phyloP scores from a whole-genome alignment of 2,329 filamentous ascomycete species.

The Xylaria sp. region DNA sequence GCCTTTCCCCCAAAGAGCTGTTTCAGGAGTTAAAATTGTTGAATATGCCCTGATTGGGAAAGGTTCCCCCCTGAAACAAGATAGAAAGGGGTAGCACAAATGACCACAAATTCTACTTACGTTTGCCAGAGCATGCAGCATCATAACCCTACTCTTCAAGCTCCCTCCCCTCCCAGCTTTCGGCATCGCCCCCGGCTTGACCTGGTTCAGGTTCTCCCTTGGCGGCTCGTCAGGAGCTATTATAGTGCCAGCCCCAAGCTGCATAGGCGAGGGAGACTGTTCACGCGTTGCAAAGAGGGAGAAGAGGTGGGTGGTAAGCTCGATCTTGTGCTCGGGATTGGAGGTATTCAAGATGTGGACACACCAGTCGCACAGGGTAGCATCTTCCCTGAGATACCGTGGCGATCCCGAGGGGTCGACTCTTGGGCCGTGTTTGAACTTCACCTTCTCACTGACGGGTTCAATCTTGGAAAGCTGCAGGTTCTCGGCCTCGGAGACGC shows the following conservation, averaged over 20 bases:
- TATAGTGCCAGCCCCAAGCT: constrained; percentile 42
- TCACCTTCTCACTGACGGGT: constrained; percentile 48
- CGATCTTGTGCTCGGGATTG: constrained; percentile 50
- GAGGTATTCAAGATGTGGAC: constrained; percentile 48
- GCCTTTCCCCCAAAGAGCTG: background rate
- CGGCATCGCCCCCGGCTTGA: constrained; percentile 45
- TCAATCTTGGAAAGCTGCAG: constrained; percentile 40
- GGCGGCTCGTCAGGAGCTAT: constrained; percentile 44
- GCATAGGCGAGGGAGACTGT: constrained; percentile 43
- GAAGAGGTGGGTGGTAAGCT: constrained; percentile 48
- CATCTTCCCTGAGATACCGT: constrained; percentile 42
- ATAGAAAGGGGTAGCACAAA: background rate
- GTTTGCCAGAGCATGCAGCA: constrained; percentile 51
- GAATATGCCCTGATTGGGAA: background rate
- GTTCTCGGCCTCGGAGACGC: constrained; percentile 33
- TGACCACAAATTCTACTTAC: background rate
- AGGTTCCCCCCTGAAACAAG: background rate
- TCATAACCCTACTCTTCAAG: constrained; percentile 47
- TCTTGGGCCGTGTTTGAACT: constrained; percentile 42
- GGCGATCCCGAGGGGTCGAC: constrained; percentile 17
- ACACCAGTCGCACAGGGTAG: constrained; percentile 51
- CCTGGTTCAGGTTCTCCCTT: constrained; percentile 42
- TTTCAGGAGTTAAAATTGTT: background rate
- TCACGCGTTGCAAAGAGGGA: constrained; percentile 44
- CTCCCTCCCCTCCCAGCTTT: constrained; percentile 45